These are phyloP conservation scores for Phytophthora hybrid DNA, from an alignment of 352 stramenopile species.

Conservation along the genomic window DNA sequence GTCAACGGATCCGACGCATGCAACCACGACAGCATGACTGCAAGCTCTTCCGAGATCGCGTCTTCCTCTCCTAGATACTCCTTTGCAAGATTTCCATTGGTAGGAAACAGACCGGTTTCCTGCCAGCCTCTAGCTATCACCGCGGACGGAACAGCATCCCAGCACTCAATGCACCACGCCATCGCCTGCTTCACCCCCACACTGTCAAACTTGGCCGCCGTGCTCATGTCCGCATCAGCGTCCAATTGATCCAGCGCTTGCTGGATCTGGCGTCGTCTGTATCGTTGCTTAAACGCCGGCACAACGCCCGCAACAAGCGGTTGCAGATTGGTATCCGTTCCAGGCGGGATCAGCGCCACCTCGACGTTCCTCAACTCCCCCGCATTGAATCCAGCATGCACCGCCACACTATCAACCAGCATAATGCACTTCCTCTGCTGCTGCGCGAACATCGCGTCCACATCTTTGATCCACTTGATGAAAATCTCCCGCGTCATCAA, in stretches of 20 bases:
- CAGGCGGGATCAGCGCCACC: constrained; percentile 31
- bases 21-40: constrained; percentile 37
- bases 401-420: constrained; percentile 35
- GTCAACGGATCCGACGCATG: constrained; percentile 20
- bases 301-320: constrained; percentile 38
- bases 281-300: constrained; percentile 37
- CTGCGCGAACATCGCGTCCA: constrained; percentile 35
- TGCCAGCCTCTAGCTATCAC: constrained; percentile 31
- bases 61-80: constrained; percentile 20
- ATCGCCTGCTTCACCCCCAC: constrained; percentile 35
- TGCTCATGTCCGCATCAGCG: constrained; percentile 27
- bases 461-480: constrained; percentile 35
- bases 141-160: constrained; percentile 28
- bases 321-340: constrained; percentile 24
- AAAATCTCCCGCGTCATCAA: constrained; percentile 51
- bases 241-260: constrained; percentile 36
- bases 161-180: constrained; percentile 36
- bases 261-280: constrained; percentile 41
- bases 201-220: constrained; percentile 27
- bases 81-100: background rate
- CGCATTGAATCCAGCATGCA: constrained; percentile 34
- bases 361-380: constrained; percentile 36
- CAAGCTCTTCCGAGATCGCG: constrained; percentile 31
- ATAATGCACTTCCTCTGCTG: constrained; percentile 38
- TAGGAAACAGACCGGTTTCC: constrained; percentile 23